These are phyloP conservation scores for Boletus reticulatus DNA, from an alignment of 768 basidiomycete genomes.

Conservation along the genomic window DNA sequence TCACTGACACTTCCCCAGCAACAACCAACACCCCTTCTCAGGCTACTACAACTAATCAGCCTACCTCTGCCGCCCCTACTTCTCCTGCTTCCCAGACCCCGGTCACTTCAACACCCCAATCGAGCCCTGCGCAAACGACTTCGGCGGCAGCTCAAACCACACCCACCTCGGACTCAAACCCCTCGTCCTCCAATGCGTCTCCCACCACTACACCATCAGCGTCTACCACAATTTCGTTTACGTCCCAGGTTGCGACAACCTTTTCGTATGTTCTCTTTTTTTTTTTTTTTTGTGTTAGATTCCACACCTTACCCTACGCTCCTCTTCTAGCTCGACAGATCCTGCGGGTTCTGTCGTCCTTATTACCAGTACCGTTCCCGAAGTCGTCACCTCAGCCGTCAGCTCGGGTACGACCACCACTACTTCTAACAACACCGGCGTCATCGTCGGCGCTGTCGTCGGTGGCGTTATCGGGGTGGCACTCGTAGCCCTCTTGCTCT, in stretches of 20 bases:
- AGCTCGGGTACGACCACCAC: background rate
- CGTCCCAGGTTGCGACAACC: conserved; percentile 18
- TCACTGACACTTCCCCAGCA: conserved; percentile 11
- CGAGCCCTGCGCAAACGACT: background rate
- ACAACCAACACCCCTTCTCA: background rate
- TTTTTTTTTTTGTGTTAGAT: background rate
- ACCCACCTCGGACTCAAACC: background rate
- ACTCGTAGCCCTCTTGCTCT: conserved; percentile 27
- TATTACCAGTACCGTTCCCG: conserved; percentile 19
- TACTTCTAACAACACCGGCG: conserved; percentile 26
- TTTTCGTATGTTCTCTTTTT: conserved; percentile 12
- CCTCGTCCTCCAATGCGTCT: background rate
- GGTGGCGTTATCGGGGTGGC: conserved; percentile 39
- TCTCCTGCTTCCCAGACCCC: background rate
- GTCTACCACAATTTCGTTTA: conserved; percentile 6
- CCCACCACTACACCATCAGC: background rate
- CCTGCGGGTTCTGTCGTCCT: conserved; percentile 16
- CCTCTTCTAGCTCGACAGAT: conserved; percentile 20
- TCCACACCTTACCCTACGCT: background rate
- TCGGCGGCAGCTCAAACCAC: background rate
- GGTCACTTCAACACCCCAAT: background rate
- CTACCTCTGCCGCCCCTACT: conserved; percentile 6
- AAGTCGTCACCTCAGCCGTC: conserved; percentile 14
- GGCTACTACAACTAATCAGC: background rate
- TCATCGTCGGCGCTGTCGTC: conserved; percentile 55